phyloP scores from a whole-genome alignment of 768 basidiomycete genomes.

The Polyporus arcularius region DNA sequence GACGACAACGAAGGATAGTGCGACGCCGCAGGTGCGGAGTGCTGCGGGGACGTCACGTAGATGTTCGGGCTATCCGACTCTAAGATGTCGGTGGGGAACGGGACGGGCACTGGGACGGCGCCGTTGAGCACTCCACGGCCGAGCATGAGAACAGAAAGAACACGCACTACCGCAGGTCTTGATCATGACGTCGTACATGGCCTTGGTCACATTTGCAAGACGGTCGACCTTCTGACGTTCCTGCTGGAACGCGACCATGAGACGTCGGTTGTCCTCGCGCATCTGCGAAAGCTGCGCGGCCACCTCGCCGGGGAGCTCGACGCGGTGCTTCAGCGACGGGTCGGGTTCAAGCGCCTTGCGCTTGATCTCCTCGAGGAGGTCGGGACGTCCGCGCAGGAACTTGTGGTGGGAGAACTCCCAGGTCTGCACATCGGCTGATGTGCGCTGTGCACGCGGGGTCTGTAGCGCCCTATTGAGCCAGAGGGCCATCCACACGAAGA shows the following conservation, averaged over 20 bases:
- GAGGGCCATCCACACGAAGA: not conserved
- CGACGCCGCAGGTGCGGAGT: slow-evolving; percentile 43
- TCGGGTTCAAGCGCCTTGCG: slow-evolving; percentile 84
- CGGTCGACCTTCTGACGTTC: slow-evolving; percentile 66
- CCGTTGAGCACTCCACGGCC: not conserved
- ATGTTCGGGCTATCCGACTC: slow-evolving; percentile 67
- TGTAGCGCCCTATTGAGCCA: slow-evolving; percentile 29
- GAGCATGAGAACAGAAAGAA: slow-evolving; percentile 6
- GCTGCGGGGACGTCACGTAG: slow-evolving; percentile 66
- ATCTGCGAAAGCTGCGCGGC: slow-evolving; percentile 64
- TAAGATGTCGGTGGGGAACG: slow-evolving; percentile 51
- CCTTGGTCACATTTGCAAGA: slow-evolving; percentile 57
- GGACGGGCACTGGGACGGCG: slow-evolving; percentile 28
- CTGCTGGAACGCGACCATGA: slow-evolving; percentile 50
- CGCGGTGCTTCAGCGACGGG: slow-evolving; percentile 66
- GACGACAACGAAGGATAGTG: slow-evolving; percentile 37
- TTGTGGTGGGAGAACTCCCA: slow-evolving; percentile 92
- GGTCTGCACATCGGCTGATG: slow-evolving; percentile 76
- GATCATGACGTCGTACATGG: slow-evolving; percentile 63
- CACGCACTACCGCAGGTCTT: slow-evolving; percentile 54
- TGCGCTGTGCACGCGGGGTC: slow-evolving; percentile 83
- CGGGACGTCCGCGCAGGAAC: slow-evolving; percentile 78
- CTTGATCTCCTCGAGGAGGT: slow-evolving; percentile 84
- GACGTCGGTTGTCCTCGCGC: slow-evolving; percentile 69
- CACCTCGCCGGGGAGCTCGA: slow-evolving; percentile 83